Evolutionary conservation across 495 filamentous ascomycete genomes (phyloP).

Genomic region (Xylaria telfairii): DNA sequence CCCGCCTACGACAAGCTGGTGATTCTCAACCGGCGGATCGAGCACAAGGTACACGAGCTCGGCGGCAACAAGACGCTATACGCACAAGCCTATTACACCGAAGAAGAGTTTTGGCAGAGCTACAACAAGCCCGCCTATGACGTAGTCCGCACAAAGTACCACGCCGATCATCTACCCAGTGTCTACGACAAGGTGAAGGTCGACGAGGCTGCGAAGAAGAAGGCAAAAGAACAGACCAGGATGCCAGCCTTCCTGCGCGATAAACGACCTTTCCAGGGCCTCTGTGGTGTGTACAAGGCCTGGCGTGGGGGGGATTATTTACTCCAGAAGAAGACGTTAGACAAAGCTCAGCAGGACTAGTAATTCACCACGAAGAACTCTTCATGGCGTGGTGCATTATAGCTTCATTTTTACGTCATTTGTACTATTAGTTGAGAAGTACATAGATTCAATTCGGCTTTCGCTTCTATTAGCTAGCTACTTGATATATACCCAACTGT

Average conservation of each 20-base stretch:
- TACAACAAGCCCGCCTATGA: constrained; percentile 59
- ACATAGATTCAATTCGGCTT: background rate
- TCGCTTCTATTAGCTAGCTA: constrained; percentile 15
- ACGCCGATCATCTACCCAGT: constrained; percentile 51
- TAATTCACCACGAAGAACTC: background rate
- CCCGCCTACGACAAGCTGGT: constrained; percentile 44
- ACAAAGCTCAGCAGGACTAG: background rate
- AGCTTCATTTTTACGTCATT: background rate
- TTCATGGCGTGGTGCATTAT: background rate
- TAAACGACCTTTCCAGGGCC: constrained; percentile 35
- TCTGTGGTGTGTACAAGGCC: constrained; percentile 42
- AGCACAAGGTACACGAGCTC: constrained; percentile 61
- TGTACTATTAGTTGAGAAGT: background rate
- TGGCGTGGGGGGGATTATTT: constrained; percentile 41
- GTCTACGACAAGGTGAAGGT: constrained; percentile 62
- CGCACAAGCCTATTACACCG: constrained; percentile 60
- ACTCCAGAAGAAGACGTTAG: constrained; percentile 29
- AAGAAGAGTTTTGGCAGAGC: constrained; percentile 60
- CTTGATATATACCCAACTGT: constrained; percentile 22
- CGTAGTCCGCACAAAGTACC: constrained; percentile 51
- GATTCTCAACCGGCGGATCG: constrained; percentile 62
- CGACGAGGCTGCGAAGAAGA: constrained; percentile 41
- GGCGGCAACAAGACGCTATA: constrained; percentile 64
- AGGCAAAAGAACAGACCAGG: constrained; percentile 29
- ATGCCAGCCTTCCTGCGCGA: constrained; percentile 33